Evolutionary conservation across 345 rosid species (phyloP).

Genomic region (Citrus maxima): DNA sequence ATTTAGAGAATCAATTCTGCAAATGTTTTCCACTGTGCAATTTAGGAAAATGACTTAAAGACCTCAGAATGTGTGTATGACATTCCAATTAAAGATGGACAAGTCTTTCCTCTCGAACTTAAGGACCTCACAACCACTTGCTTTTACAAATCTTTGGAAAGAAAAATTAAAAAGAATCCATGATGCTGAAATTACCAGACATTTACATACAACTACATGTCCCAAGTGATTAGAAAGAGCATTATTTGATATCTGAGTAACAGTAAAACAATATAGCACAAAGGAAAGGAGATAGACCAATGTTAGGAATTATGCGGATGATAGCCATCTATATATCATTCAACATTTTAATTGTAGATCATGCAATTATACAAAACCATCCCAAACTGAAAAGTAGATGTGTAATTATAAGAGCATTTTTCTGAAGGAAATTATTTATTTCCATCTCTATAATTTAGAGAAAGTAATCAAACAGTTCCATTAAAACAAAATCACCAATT

Average conservation of each 20-base stretch:
- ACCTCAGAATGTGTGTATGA: neutral
- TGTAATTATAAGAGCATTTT: neutral
- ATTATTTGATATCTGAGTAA: neutral
- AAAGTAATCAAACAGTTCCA: neutral
- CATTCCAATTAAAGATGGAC: neutral
- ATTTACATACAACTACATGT: neutral
- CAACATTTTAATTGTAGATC: neutral
- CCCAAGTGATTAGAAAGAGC: neutral
- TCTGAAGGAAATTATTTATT: neutral
- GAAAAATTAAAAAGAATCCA: neutral
- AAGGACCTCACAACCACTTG: no score
- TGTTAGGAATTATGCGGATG: no score
- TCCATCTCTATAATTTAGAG: neutral
- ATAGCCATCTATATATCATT: no score
- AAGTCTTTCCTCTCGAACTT: neutral
- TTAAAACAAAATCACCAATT: neutral
- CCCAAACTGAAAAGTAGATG: neutral
- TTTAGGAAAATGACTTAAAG: neutral
- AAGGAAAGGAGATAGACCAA: no score
- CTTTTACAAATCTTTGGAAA: neutral
- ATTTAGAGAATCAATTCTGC: neutral
- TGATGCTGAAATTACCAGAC: neutral
- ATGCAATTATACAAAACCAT: neutral
- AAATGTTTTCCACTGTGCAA: neutral
- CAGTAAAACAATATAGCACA: neutral